phyloP scores from a whole-genome alignment of 441 rosid genomes.

The Adansonia grandidieri region DNA sequence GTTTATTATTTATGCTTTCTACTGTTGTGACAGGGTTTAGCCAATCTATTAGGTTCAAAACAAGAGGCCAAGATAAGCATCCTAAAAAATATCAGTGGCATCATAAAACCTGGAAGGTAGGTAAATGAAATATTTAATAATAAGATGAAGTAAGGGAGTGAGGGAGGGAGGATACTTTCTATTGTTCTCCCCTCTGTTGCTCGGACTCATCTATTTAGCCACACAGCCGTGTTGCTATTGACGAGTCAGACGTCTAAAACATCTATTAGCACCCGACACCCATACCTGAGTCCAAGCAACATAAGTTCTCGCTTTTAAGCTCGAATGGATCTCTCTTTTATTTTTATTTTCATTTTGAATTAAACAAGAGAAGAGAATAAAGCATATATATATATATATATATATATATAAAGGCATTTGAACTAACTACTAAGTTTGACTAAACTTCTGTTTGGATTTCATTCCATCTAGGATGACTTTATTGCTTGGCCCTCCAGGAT shows the following conservation, averaged over 20 bases:
- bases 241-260: too few species aligned
- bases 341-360: neutral
- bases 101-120: constrained; percentile 57
- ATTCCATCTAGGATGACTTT: constrained; percentile 54
- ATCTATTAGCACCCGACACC: too few species aligned
- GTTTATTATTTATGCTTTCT: neutral
- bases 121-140: constrained; percentile 14
- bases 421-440: neutral
- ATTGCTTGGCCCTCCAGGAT: constrained; percentile 52
- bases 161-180: neutral
- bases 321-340: neutral
- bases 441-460: neutral
- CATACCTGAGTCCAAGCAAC: too few species aligned
- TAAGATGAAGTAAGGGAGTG: neutral
- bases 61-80: constrained; percentile 26
- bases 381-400: too few species aligned
- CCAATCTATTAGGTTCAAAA: constrained; percentile 10
- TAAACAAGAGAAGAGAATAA: too few species aligned
- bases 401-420: too few species aligned
- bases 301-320: too few species aligned
- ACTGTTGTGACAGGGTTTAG: constrained; percentile 18
- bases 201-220: too few species aligned
- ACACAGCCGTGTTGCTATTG: too few species aligned
- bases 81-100: constrained; percentile 52
- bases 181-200: neutral